Base-by-base conservation (phyloP, 2,329 filamentous ascomycete genomes). In the Stagonosporopsis cucurbitacearum region DNA sequence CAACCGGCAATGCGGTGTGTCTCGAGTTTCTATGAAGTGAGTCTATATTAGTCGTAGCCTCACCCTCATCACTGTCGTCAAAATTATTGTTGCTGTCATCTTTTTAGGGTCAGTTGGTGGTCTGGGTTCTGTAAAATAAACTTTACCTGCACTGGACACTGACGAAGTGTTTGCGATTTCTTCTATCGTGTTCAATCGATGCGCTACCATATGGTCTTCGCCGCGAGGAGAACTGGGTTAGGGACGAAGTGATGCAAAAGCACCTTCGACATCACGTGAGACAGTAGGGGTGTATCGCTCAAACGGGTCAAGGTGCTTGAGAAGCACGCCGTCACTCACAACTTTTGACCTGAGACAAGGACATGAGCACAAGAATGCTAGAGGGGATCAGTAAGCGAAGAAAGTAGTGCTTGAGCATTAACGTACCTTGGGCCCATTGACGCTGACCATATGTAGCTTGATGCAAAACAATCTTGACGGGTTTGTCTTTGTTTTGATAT, bases 391-490 rank as follows among this genome's bases (percentile, higher is more conserved):
- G 39, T 42, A 6, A 42, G 22, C 23, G 12, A 28, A 26, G 15
- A 20, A 4, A 7, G 22, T 17, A 42, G 22, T 19, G 23, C 28
- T 2, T 1, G 4, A 7, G 15, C 28, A 13, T 6, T 5, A 17
- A n/a, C 39, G 12, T 28, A 20, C 23, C 22, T 39, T 22, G 4
- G 11, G 36, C 9, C 9, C 8, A 22, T 20, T 20, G 36, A 20
- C 36, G 11, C n/a, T 39, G 32, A 12, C 9, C n/a, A 15, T 15
- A 35, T 6, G 2, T 17, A 39, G 22, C 13, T 17, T 28, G 22
- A 9, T 57, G 54, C 22, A 57, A 17, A 20, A 37, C 23, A 20
- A 57, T 30, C 13, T 32, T 42, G 11, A 57, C 42, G 3, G 17
- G 36, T 23, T 52, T 52, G 6, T 43, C 25, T 11, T 17, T 41